Conservation (phyloP, 768 basidiomycete species). For the Suillus ampliporus region DNA sequence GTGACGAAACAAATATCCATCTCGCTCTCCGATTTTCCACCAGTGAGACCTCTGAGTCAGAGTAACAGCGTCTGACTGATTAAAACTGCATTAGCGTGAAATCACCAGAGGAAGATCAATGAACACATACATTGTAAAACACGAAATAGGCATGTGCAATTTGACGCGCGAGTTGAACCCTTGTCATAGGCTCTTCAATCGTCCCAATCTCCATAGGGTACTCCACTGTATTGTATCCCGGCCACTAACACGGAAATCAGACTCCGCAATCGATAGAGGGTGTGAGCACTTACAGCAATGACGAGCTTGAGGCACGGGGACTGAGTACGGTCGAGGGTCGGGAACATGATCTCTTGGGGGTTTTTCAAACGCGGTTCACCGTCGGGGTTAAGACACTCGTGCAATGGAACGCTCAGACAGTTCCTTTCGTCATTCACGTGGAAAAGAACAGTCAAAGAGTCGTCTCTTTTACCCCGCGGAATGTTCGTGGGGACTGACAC, state of each 20-base stretch:
- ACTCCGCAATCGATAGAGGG: not conserved
- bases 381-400: not conserved
- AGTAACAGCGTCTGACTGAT: too few relatives aligned
- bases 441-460: conserved; percentile 5
- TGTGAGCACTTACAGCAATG: conserved; percentile 7
- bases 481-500: conserved; percentile 6
- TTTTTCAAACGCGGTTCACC: conserved; percentile 3
- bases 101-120: not conserved
- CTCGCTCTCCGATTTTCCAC: conserved; percentile 14
- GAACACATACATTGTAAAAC: conserved; percentile 14
- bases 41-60: not conserved
- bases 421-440: not conserved
- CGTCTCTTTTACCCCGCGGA: not conserved
- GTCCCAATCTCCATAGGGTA: conserved; percentile 11
- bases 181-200: not conserved
- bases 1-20: conserved; percentile 7
- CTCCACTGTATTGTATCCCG: conserved; percentile 13
- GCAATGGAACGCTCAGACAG: conserved; percentile 7
- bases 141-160: conserved; percentile 15
- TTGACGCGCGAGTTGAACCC: conserved; percentile 11
- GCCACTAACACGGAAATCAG: conserved; percentile 16
- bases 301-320: not conserved
- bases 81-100: not conserved
- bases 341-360: conserved; percentile 13
- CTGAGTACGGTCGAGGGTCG: not conserved